Evolutionary conservation across 192 early-diverging fungal species (phyloP), one percentile per base, ranked within the genome.

Genomic region (Dispira simplex): DNA sequence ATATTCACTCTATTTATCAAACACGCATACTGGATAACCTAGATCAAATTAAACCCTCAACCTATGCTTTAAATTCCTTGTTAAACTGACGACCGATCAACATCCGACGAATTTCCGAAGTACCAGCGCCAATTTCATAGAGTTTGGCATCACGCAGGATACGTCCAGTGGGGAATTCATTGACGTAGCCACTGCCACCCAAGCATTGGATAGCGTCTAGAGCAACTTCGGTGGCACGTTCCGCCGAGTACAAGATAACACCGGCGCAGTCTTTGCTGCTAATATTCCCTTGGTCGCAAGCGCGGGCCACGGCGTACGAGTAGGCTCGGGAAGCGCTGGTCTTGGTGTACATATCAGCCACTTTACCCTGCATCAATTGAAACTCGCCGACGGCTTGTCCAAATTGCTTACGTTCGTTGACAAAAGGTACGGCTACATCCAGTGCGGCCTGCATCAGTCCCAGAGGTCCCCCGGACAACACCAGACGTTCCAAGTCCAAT

Each of bases 271-370:
- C 94, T 77, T 89, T 88, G 79, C 85, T 89, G 67, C 85, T 88
- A 62, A 83, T 67, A 39, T 88, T 74, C 11, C 90, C 91, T 20
- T 46, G 56, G 66, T 95, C 92, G 63, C 89, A 91, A 23, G 90
- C 92, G 25, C 92, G 76, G 1, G 85, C 94, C 8, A 92, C 90
- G 44, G 92, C 83, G 70, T 97, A 93, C 13, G 90, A 90, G 65
- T 93, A 94, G 26, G 91, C 74, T 12, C 94, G 79, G 16, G 92
- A 91, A 0, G 91, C 91, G 63, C 85, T 90, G 39, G 93, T 76
- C 69, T 94, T 94, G n/a, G 90, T 93, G 78, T 94, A 93, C 89
- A 97, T 97, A 64, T 97, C 94, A 21, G 94, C 94, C 59, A 97
- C 72, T 70, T 94, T 97, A n/a, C 84, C 90, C 75, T 97, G 92